Base-by-base conservation (phyloP, 2,329 filamentous ascomycete species). In the Niveomyces coronatus region DNA sequence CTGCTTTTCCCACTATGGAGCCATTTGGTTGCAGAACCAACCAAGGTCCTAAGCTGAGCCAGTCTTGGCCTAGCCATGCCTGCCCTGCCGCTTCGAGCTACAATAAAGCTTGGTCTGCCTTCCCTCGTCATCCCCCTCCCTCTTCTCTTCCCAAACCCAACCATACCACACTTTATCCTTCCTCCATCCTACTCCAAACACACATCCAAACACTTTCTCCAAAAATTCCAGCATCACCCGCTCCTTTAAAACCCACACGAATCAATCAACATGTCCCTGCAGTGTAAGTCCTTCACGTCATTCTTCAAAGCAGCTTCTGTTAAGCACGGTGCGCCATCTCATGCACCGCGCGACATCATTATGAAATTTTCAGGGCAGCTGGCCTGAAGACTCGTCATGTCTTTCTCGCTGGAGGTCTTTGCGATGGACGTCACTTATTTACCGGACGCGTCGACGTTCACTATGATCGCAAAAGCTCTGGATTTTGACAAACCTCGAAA, bases 191-290 rank as follows among this genome's bases (percentile, higher is more conserved):
- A 33, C 26, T 37, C 22, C 22, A 31, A 13, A 18, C 32, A 29
- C 41, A 36, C 19, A 30, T 37, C 11, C 22, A 20, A 28, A 28
- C 41, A 17, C 29, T n/a, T n/a, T n/a, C n/a, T n/a, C n/a, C n/a
- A n/a, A n/a, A n/a, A 39, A 31, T 43, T 43, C 39, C 30, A 38
- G 31, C 26, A 34, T 26, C 30, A 40, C 8, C 13, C 16, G 34
- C 17, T 35, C 20, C 19, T 18, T 24, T 24, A 9, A 20, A 8
- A 18, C 17, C 18, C 18, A 9, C 14, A 27, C 31, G 37, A 33
- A 31, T 10, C 34, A 52, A 34, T 48, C 58, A 68, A 40, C 54
- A 76, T 76, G 71, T 74, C 71, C 70, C 67, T 76, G 48, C 70
- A 75, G 60, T 76, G 71, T 74, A 54, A 59, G 70, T 64, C 9